Evolutionary conservation across 2,329 filamentous ascomycete genomes (phyloP).

Genomic region (Epichloe glyceriae): DNA sequence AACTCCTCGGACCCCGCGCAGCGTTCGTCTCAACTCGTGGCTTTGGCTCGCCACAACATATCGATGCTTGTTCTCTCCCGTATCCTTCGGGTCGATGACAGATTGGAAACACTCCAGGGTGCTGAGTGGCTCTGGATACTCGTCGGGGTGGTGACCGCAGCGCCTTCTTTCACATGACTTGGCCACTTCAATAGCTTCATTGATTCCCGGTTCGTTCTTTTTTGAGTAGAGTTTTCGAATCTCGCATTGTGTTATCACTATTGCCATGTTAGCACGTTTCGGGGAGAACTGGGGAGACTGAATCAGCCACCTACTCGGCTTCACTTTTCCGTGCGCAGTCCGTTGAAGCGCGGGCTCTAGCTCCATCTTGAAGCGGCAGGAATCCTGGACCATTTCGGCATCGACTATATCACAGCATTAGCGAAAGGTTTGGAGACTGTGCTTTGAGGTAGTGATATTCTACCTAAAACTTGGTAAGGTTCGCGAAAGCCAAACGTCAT

Average conservation of each 20-base stretch:
- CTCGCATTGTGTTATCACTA: slow-evolving; percentile 69
- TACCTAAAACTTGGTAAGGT: slow-evolving; percentile 80
- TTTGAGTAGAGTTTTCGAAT: slow-evolving; percentile 65
- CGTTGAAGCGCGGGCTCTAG: slow-evolving; percentile 62
- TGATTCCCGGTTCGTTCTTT: slow-evolving; percentile 38
- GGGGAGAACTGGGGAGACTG: background rate
- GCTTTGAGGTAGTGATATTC: slow-evolving; percentile 10
- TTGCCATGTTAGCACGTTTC: slow-evolving; percentile 11
- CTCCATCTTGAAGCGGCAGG: slow-evolving; percentile 79
- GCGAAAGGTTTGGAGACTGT: background rate
- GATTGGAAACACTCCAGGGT: slow-evolving; percentile 56
- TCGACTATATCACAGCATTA: slow-evolving; percentile 43
- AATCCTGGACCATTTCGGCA: slow-evolving; percentile 70
- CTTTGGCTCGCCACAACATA: slow-evolving; percentile 71
- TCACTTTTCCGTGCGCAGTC: slow-evolving; percentile 77
- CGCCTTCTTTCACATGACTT: slow-evolving; percentile 64
- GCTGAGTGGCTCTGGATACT: slow-evolving; percentile 57
- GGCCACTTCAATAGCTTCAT: slow-evolving; percentile 56
- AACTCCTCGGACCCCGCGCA: slow-evolving; percentile 57
- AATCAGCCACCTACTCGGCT: slow-evolving; percentile 48
- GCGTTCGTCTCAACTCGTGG: slow-evolving; percentile 43
- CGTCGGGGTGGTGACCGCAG: slow-evolving; percentile 63
- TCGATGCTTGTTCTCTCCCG: slow-evolving; percentile 60
- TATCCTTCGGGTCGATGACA: slow-evolving; percentile 68
- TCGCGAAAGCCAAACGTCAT: slow-evolving; percentile 82